Conservation (phyloP, 805 yeast genomes). For the Candida insectalens region DNA sequence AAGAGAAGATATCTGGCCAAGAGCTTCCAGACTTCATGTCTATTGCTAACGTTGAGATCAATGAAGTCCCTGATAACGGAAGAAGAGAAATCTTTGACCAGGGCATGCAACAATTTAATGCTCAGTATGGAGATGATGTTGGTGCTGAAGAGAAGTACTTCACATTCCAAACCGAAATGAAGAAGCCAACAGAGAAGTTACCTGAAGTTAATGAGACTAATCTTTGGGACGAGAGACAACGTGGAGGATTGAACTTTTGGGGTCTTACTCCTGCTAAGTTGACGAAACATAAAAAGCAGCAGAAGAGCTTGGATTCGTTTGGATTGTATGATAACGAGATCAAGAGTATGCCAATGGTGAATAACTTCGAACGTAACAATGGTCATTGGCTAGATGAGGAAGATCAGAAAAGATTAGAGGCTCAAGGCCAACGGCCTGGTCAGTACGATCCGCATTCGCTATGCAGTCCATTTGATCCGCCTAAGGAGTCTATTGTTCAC, state of each 20-base stretch:
- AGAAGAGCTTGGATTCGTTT: background rate
- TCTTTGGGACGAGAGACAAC: background rate
- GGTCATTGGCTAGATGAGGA: constrained; percentile 12
- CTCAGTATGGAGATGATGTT: too few relatives aligned
- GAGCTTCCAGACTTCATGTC: too few relatives aligned
- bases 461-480: background rate
- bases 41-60: too few relatives aligned
- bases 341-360: constrained; percentile 16
- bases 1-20: too few relatives aligned
- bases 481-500: background rate
- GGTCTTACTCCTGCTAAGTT: too few relatives aligned
- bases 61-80: too few relatives aligned
- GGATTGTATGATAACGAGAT: constrained; percentile 8
- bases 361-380: constrained; percentile 11
- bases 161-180: constrained; percentile 1
- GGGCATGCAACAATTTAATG: too few relatives aligned
- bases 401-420: constrained; percentile 2
- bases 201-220: too few relatives aligned
- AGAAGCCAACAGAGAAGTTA: too few relatives aligned
- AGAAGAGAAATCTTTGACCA: too few relatives aligned
- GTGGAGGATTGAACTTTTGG: too few relatives aligned
- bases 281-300: background rate
- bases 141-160: constrained; percentile 2
- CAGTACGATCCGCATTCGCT: background rate
- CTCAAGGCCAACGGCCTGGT: background rate